A percentile compares a stretch with the other conserved stretches of the same genome.
Conservation (phyloP, 768 basidiomycete genomes). For the Pisolithus microcarpus region DNA sequence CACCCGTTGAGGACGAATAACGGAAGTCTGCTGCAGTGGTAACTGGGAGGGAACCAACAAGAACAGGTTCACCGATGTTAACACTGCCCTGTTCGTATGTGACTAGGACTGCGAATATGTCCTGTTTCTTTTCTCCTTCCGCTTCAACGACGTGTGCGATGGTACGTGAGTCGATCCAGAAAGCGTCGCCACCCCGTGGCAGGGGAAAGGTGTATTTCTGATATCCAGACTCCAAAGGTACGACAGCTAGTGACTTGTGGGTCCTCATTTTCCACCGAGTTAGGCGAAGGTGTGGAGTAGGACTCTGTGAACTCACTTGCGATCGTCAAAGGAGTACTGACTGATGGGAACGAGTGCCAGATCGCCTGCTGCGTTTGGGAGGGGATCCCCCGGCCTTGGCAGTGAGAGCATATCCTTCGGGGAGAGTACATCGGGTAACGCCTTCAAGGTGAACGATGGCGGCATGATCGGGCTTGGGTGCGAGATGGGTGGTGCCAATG, state of each 20-base stretch:
- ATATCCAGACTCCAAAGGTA: conserved; percentile 46
- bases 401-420: conserved; percentile 68
- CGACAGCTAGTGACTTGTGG: conserved; percentile 58
- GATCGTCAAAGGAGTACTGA: conserved; percentile 65
- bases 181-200: conserved; percentile 61
- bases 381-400: conserved; percentile 55
- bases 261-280: conserved; percentile 38
- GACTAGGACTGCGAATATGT: conserved; percentile 57
- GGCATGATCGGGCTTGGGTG: conserved; percentile 12
- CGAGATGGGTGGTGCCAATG: conserved; percentile 29
- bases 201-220: conserved; percentile 52
- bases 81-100: conserved; percentile 33
- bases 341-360: conserved; percentile 59
- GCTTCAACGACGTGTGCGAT: conserved; percentile 59
- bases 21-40: conserved; percentile 65
- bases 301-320: conserved; percentile 47
- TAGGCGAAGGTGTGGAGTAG: neutral
- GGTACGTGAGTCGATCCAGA: conserved; percentile 73
- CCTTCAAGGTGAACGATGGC: conserved; percentile 49
- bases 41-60: conserved; percentile 63
- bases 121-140: conserved; percentile 42
- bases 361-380: conserved; percentile 64
- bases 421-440: conserved; percentile 53
- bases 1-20: conserved; percentile 45
- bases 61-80: conserved; percentile 28